These are phyloP conservation scores for Quercus bicolor DNA, from an alignment of 306 rosid species.

Conservation along the genomic window DNA sequence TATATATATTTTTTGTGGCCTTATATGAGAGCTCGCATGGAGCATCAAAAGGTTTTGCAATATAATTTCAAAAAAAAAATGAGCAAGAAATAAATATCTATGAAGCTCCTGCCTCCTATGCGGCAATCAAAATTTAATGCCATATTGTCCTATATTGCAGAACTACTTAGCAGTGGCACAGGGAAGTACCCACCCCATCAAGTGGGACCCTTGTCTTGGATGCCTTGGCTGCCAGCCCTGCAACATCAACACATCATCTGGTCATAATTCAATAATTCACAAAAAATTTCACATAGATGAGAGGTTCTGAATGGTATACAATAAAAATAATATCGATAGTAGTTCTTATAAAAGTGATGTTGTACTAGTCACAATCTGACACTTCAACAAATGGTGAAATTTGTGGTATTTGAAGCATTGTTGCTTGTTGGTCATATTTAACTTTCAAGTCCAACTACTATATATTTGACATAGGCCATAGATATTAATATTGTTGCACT, in stretches of 20 bases:
- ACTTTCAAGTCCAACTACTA: neutral
- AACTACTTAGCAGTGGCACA: slow-evolving; percentile 27
- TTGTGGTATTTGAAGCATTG: too few relatives aligned
- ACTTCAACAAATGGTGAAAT: too few relatives aligned
- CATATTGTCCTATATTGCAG: neutral
- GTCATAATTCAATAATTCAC: neutral
- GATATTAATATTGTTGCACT: neutral
- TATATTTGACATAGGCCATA: neutral
- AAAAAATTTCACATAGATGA: too few relatives aligned
- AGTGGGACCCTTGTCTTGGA: slow-evolving; percentile 16
- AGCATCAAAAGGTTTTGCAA: neutral
- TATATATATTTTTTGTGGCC: neutral
- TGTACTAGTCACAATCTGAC: too few relatives aligned
- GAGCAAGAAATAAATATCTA: neutral
- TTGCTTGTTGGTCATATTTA: too few relatives aligned
- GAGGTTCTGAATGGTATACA: too few relatives aligned
- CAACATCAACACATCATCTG: slow-evolving; percentile 2
- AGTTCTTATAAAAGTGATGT: too few relatives aligned
- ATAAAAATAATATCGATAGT: too few relatives aligned
- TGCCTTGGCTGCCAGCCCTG: slow-evolving; percentile 39
- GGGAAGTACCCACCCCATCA: slow-evolving; percentile 37
- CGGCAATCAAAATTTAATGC: neutral
- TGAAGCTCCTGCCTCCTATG: neutral
- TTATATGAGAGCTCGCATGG: neutral
- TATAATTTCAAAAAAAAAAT: neutral